Base-by-base conservation (phyloP, 2,329 filamentous ascomycete genomes). In the Fusarium transvaalense region DNA sequence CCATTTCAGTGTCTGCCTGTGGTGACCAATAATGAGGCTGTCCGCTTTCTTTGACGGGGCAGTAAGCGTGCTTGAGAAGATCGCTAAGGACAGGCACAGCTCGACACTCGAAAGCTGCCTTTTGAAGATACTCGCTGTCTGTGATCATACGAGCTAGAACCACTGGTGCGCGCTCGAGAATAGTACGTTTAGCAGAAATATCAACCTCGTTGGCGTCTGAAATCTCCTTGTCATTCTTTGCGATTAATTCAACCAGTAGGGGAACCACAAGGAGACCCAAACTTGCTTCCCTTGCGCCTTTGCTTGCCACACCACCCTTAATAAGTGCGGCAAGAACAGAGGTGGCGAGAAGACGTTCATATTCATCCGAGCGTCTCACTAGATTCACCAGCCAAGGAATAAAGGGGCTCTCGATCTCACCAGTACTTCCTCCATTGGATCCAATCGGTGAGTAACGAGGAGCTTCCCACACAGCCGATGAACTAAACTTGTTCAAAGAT, bases 111-210 rank as follows among this genome's bases (percentile, higher is more conserved):
- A 90, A 91, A 1, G 94, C 93, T 37, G 93, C 90, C 72, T 90
- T 92, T 78, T 98, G 95, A 54, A 98, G 84, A 61, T 88, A 85
- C 63, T 91, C 88, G 76, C 90, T 93, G 74, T 96, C 92, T 27
- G 89, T 88, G 19, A 97, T 89, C 38, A 98, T 83, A 45, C 90
- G 88, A 17, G 93, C 92, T 56, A 98, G 83, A 13, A 97, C 86
- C 2, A 88, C 85, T 10, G 94, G 92, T 3, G 92, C 89, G 65
- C 88, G 88, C 76, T 95, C 92, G 56, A 89, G 83, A 14, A 93
- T 83, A 10, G 66, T 71, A 19, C 74, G 74, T 47, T 76, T 75
- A 15, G 56, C 66, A 39, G 78, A 74, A 52, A 81, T 78, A 35
- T 83, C 78, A 37, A 78, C 76, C 19, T 77, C 73, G 43, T 78